phyloP scores from a whole-genome alignment of 257 asterid species.

The Handroanthus guayacan region DNA sequence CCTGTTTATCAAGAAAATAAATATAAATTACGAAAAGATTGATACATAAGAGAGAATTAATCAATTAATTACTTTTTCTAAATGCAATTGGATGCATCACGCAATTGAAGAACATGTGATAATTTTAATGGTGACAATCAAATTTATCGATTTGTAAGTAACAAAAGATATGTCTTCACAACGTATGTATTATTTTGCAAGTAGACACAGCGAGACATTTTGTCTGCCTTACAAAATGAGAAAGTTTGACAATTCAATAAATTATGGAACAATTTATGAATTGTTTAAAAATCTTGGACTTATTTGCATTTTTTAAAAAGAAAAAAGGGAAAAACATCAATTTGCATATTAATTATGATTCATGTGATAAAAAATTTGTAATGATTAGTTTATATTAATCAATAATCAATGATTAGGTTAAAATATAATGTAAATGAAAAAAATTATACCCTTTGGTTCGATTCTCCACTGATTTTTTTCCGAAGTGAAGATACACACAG shows the following conservation, averaged over 20 bases:
- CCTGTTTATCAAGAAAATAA: constrained; percentile 39
- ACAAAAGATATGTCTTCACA: too few species aligned
- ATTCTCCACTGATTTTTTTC: constrained; percentile 42
- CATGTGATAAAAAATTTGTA: not conserved
- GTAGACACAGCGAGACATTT: too few species aligned
- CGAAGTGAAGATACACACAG: constrained; percentile 73
- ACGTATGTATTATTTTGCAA: too few species aligned
- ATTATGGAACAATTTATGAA: too few species aligned
- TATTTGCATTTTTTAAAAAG: not conserved
- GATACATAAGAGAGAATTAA: not conserved
- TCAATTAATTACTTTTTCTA: too few species aligned
- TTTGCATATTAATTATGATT: not conserved
- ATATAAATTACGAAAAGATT: not conserved
- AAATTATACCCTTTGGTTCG: constrained; percentile 45
- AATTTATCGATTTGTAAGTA: too few species aligned
- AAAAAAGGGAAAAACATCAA: too few species aligned
- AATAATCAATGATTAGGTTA: not conserved
- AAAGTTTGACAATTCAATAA: too few species aligned
- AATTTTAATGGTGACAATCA: too few species aligned
- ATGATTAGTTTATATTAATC: not conserved
- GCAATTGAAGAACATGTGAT: too few species aligned
- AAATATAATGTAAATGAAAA: not conserved
- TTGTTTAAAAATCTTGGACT: too few species aligned
- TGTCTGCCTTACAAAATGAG: too few species aligned
- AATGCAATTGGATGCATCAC: not conserved